Evolutionary conservation across 768 basidiomycete species (phyloP).

Genomic region (Boletus insuetus): DNA sequence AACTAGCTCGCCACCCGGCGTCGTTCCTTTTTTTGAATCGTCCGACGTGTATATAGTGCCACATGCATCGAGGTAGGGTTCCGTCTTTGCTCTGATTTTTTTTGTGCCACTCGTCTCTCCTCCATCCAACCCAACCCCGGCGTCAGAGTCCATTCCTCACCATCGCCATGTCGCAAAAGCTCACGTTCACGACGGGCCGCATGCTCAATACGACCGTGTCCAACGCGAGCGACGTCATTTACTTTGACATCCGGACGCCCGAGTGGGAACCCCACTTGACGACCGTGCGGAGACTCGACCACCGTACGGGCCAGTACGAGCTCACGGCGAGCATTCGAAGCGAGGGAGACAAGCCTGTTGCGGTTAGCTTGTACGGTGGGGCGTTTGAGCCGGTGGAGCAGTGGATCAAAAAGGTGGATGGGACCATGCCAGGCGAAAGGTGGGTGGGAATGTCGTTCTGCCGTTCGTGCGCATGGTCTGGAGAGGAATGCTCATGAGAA

Average conservation of each 20-base stretch:
- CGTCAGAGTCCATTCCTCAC: no score
- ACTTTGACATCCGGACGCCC: conserved; percentile 41
- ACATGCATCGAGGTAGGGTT: no score
- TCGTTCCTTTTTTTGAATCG: no score
- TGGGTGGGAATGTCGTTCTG: background rate
- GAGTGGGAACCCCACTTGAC: conserved; percentile 36
- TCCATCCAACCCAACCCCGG: no score
- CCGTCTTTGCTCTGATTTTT: no score
- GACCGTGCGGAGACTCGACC: conserved; percentile 33
- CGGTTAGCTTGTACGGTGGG: conserved; percentile 29
- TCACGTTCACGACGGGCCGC: conserved; percentile 38
- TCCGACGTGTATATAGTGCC: no score
- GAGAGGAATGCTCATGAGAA: background rate
- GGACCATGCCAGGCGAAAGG: conserved; percentile 13
- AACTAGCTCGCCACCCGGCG: no score
- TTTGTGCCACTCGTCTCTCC: no score
- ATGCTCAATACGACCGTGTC: conserved; percentile 38
- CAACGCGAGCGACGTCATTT: conserved; percentile 36
- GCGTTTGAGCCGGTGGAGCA: conserved; percentile 26
- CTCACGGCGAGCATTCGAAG: conserved; percentile 33
- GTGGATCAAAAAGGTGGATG: conserved; percentile 29
- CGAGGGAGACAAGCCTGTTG: conserved; percentile 28
- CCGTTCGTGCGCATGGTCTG: background rate
- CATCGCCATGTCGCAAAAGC: conserved; percentile 26
- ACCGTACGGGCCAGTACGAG: conserved; percentile 28